Base-by-base conservation (phyloP, 441 rosid genomes). In the Flueggea neowawraea region DNA sequence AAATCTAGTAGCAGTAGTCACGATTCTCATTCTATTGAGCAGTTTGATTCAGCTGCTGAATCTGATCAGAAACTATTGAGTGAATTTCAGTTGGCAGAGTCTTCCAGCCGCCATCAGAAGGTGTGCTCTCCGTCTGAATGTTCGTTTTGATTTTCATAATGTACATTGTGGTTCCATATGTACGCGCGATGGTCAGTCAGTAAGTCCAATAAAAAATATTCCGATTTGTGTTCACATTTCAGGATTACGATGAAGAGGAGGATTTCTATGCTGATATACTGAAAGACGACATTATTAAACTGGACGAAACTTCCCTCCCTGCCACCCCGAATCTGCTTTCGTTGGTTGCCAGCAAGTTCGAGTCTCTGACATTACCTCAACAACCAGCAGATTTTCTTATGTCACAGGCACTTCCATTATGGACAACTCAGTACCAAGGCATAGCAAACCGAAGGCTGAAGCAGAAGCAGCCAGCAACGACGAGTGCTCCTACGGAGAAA, bases 221-320 rank as follows among this genome's bases (percentile, higher is more conserved):
- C 45, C 28, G 28, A 22, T 43, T 43, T 6, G 16, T 6, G n/a
- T 45, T 53, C 58, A 59, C 55, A 63, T 61, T 75, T 12, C 77
- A 83, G 94, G 89, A 78, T 64, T 53, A 65, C 2, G 67, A 60
- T 5, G 78, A 69, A 0, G 88, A 81, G 3, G 85, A 83, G 0
- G 88, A 87, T 55, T 79, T 69, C 50, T 89, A 60, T 31, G 91
- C 91, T 12, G 93, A 92, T 58, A 89, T 92, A 65, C 66, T 86
- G 43, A 86, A 83, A 12, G 91, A 91, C 53, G 98, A 92, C 31
- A 89, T 87, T 58, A 77, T 86, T 70, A 73, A 80, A 33, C 83
- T 92, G 3, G 93, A 89, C 12, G 86, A 83, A 55, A 51, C 66
- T 28, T 45, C 64, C 1, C 48, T 62, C 36, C 53, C 58, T n/a